Evolutionary conservation across 495 filamentous ascomycete genomes (phyloP).

Genomic region (Podospora sp.): DNA sequence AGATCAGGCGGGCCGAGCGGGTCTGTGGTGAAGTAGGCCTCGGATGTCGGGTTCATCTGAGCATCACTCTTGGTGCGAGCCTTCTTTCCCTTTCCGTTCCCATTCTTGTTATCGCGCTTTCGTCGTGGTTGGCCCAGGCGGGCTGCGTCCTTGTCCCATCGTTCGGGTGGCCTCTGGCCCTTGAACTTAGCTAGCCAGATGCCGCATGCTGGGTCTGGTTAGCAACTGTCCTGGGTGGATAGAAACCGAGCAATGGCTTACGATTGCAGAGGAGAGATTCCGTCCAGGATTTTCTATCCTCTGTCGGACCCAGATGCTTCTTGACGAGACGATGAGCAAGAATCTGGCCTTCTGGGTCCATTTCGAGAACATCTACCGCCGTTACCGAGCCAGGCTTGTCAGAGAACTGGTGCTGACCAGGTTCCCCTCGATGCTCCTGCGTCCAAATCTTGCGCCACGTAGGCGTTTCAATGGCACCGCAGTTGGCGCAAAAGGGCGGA

Average conservation of each 20-base stretch:
- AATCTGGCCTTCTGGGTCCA: slow-evolving; percentile 59
- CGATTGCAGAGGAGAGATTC: slow-evolving; percentile 85
- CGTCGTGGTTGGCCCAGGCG: slow-evolving; percentile 51
- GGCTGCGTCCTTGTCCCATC: slow-evolving; percentile 72
- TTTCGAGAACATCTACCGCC: slow-evolving; percentile 64
- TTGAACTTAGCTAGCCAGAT: slow-evolving; percentile 90
- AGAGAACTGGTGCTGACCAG: slow-evolving; percentile 64
- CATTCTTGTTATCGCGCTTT: slow-evolving; percentile 45
- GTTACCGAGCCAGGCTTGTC: slow-evolving; percentile 67
- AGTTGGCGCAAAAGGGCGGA: slow-evolving; percentile 87
- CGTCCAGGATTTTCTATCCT: slow-evolving; percentile 65
- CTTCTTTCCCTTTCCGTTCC: slow-evolving; percentile 48
- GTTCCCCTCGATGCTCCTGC: slow-evolving; percentile 63
- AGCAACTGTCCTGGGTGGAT: slow-evolving; percentile 7
- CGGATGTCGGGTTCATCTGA: slow-evolving; percentile 48
- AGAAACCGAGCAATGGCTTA: slow-evolving; percentile 45
- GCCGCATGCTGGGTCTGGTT: slow-evolving; percentile 66
- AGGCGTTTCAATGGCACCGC: slow-evolving; percentile 90
- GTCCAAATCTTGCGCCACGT: slow-evolving; percentile 91
- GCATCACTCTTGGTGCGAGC: slow-evolving; percentile 43
- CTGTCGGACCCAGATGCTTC: slow-evolving; percentile 62
- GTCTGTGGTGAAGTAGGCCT: slow-evolving; percentile 52
- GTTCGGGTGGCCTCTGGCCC: slow-evolving; percentile 75
- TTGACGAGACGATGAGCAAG: slow-evolving; percentile 72
- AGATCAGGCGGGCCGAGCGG: slow-evolving; percentile 43